Base-by-base conservation (phyloP, 805 yeast species). In the Nakazawaea peltata region DNA sequence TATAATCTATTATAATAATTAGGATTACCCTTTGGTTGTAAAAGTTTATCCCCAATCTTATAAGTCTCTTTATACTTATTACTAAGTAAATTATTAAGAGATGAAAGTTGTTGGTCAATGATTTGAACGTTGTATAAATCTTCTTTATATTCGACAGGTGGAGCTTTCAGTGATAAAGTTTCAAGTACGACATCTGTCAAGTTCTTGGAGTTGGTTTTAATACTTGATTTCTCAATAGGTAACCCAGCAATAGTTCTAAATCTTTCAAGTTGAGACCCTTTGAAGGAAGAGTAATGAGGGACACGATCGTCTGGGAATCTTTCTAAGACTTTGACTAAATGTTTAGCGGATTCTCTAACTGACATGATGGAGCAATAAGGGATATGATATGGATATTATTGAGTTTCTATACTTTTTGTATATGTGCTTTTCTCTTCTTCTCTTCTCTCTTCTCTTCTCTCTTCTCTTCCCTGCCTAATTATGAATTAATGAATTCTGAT, bases 21-120 rank as follows among this genome's bases (percentile, higher is more conserved):
- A 2, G 94, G 86, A 56, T 85, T 83, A 2, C 95, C 95, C 48
- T 79, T 77, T n/a, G 97, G 97, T 45, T 57, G 65, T 48, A 74
- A 57, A 44, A 87, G 57, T 51, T 81, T 81, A 29, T 75, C 81
- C 37, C 77, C 77, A 24, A 77, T 68, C 41, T 69, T 63, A 52
- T 82, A 83, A 49, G 74, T 74, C 40, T 71, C 69, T 47, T 64
- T 67, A 63, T 77, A 77, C 48, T 77, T 77, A 51, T 77, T 78
- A 37, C 67, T 69, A 39, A 68, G 67, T 39, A 81, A 55, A 44
- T 69, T 72, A 31, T 76, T 63, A 36, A 81, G 54, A 3, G 88
- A 69, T 35, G 61, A 59, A 41, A 71, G 70, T 53, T 81, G 90
- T 37, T 68, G 70, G 11, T 56, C 52, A 7, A 73, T 44, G 24